phyloP scores from a whole-genome alignment of 2,329 filamentous ascomycete genomes.

The Cadophora sp. region DNA sequence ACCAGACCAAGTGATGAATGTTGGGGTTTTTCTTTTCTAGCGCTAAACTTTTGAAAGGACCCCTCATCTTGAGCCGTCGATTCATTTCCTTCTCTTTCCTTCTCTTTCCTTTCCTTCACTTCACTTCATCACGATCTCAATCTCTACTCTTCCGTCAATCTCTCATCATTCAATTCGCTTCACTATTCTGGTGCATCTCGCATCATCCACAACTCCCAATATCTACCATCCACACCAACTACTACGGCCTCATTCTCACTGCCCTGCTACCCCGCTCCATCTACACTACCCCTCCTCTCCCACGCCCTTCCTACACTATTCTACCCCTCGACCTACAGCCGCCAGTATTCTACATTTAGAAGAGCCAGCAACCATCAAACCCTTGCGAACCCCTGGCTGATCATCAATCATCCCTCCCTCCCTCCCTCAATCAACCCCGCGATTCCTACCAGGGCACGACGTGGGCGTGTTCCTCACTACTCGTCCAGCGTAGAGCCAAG shows the following conservation, averaged over 20 bases:
- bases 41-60: not conserved
- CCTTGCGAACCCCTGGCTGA: constrained; percentile 6
- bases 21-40: constrained; percentile 2
- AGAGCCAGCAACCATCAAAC: not conserved
- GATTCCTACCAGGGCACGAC: constrained; percentile 12
- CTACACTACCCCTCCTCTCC: not conserved
- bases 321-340: constrained; percentile 12
- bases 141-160: no score
- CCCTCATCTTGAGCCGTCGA: not conserved
- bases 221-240: not conserved
- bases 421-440: constrained; percentile 11
- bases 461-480: no score
- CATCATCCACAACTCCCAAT: not conserved
- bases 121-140: no score
- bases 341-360: constrained; percentile 4
- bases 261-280: not conserved
- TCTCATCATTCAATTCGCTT: not conserved
- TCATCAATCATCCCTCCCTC: not conserved
- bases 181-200: not conserved
- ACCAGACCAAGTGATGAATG: not conserved
- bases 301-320: not conserved
- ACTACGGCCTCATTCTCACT: constrained; percentile 2
- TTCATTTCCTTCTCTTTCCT: not conserved
- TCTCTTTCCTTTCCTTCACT: not conserved
- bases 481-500: no score